These are phyloP conservation scores for Saturnispora silvae DNA, from an alignment of 805 yeast genomes.

Conservation along the genomic window DNA sequence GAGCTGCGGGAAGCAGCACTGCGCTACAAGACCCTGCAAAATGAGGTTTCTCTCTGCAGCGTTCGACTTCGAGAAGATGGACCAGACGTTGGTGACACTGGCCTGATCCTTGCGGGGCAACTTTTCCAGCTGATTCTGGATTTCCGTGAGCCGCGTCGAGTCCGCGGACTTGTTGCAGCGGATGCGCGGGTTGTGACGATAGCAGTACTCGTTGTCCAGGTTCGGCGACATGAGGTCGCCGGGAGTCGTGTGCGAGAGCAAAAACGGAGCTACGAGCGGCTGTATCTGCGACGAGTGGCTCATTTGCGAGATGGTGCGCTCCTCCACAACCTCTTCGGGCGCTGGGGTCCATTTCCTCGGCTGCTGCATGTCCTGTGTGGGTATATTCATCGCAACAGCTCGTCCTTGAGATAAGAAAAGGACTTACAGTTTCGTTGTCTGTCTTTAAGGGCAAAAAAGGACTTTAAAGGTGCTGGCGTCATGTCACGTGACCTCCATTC, in stretches of 20 bases:
- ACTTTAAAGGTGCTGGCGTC: too few relatives aligned
- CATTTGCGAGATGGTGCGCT: slow-evolving; percentile 6
- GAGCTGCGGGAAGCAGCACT: slow-evolving; percentile 91
- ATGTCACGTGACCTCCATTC: slow-evolving; percentile 7
- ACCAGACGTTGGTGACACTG: slow-evolving; percentile 76
- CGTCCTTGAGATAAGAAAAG: too few relatives aligned
- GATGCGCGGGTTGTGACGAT: slow-evolving; percentile 86
- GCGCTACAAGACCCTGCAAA: slow-evolving; percentile 71
- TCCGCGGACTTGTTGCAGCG: slow-evolving; percentile 63
- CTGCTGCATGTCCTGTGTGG: too few relatives aligned
- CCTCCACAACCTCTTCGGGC: background rate
- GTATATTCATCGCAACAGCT: too few relatives aligned
- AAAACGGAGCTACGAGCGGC: slow-evolving; percentile 28
- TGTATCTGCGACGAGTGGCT: slow-evolving; percentile 1
- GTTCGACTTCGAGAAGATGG: slow-evolving; percentile 68
- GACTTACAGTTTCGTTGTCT: too few relatives aligned
- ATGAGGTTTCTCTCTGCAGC: slow-evolving; percentile 61
- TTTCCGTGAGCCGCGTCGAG: slow-evolving; percentile 47
- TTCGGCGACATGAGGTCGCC: slow-evolving; percentile 19
- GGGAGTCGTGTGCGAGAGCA: slow-evolving; percentile 26
- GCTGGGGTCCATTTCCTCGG: background rate
- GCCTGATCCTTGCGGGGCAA: slow-evolving; percentile 64
- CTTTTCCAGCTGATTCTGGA: slow-evolving; percentile 47
- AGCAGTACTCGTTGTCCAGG: slow-evolving; percentile 59
- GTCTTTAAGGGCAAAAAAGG: too few relatives aligned